These are phyloP conservation scores for Solanum dulcamara DNA, from an alignment of 257 asterid genomes.

Conservation along the genomic window DNA sequence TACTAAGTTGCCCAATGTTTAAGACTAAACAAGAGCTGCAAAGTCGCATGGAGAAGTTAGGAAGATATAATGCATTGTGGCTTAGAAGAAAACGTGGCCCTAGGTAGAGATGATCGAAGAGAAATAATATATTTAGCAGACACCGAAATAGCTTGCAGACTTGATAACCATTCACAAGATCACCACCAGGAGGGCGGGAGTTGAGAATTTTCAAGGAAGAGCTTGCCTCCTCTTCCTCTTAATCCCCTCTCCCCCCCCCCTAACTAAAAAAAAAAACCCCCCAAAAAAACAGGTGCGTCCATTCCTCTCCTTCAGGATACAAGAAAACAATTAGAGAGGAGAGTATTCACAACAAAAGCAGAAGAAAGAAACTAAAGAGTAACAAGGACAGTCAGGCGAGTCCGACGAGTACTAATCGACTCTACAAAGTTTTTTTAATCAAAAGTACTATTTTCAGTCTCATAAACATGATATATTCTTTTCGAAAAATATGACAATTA, in stretches of 20 bases:
- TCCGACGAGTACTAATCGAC: background rate
- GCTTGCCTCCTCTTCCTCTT: background rate
- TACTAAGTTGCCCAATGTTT: background rate
- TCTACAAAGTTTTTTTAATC: background rate
- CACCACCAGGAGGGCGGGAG: background rate
- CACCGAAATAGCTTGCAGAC: background rate
- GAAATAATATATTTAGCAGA: background rate
- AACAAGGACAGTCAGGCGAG: background rate
- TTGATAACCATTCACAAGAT: background rate
- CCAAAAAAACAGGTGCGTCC: background rate
- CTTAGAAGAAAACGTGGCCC: background rate
- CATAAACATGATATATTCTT: background rate
- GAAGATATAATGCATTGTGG: background rate
- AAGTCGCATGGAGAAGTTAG: background rate
- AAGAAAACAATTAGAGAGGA: background rate
- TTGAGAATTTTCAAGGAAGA: background rate
- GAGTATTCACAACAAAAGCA: background rate
- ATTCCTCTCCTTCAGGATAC: background rate
- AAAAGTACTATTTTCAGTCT: background rate
- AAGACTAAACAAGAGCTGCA: background rate
- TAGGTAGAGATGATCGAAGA: background rate
- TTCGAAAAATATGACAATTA: background rate
- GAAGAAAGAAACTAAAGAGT: background rate
- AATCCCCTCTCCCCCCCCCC: background rate
- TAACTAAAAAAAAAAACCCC: no score